Evolutionary conservation across 805 yeast genomes (phyloP).

Genomic region (Yarrowia hollandica): DNA sequence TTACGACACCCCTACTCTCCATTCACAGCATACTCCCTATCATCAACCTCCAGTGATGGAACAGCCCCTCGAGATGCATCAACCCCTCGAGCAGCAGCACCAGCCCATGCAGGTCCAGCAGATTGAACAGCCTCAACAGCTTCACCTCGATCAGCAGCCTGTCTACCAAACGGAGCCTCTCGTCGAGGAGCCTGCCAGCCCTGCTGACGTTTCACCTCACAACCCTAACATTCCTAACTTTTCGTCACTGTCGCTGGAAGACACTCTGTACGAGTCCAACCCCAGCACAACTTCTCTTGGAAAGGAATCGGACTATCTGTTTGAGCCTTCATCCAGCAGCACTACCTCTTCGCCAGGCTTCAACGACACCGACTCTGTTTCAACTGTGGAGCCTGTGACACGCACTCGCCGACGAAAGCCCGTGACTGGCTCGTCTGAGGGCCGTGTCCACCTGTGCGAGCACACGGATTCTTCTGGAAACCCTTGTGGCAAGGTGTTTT

Average conservation of each 20-base stretch:
- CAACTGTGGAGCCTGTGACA: slow-evolving; percentile 9
- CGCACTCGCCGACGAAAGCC: slow-evolving; percentile 26
- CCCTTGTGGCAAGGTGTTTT: slow-evolving; percentile 75
- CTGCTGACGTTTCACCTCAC: slow-evolving; percentile 5
- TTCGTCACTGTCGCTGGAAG: slow-evolving; percentile 12
- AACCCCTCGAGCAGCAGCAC: neutral
- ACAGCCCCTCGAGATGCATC: neutral
- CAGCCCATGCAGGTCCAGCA: neutral
- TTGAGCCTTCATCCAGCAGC: slow-evolving; percentile 18
- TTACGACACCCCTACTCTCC: slow-evolving; percentile 25
- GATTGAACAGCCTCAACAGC: neutral
- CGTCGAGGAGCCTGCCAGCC: slow-evolving; percentile 3
- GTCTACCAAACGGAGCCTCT: neutral
- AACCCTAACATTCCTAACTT: slow-evolving; percentile 8
- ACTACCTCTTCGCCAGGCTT: slow-evolving; percentile 15
- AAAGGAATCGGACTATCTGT: slow-evolving; percentile 21
- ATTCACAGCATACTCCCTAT: slow-evolving; percentile 2
- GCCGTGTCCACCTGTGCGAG: slow-evolving; percentile 11
- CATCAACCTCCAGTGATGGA: neutral
- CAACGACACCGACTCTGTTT: slow-evolving; percentile 22
- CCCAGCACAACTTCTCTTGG: neutral
- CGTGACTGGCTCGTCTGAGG: neutral
- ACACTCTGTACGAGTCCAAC: slow-evolving; percentile 17
- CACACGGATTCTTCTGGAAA: slow-evolving; percentile 32
- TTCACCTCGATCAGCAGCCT: neutral